phyloP scores from a whole-genome alignment of 208 protist genomes.

The Trypanosoma lewisi region DNA sequence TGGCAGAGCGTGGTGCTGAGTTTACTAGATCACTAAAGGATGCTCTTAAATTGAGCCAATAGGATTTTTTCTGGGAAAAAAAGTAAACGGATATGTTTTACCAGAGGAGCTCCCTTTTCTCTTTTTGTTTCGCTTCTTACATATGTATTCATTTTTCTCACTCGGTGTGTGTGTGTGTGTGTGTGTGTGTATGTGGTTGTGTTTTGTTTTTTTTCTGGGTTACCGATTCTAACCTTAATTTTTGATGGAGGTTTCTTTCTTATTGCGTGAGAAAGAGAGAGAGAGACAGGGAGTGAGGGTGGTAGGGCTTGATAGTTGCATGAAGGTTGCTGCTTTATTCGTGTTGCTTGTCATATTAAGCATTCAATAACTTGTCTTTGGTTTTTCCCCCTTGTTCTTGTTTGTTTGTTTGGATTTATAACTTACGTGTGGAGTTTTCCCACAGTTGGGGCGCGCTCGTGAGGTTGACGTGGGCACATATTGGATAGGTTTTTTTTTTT shows the following conservation, averaged over 20 bases:
- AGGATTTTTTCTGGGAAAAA: slow-evolving; percentile 19
- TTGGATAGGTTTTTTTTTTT: background rate
- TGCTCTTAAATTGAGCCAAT: slow-evolving; percentile 26
- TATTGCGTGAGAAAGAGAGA: too few species aligned
- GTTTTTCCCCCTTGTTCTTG: slow-evolving; percentile 2
- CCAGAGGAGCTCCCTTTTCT: background rate
- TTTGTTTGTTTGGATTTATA: background rate
- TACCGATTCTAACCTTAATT: too few species aligned
- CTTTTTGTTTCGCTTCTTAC: slow-evolving; percentile 17
- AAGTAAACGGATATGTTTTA: slow-evolving; percentile 1
- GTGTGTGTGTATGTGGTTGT: too few species aligned
- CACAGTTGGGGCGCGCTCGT: too few species aligned
- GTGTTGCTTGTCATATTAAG: slow-evolving; percentile 6
- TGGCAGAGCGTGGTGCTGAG: slow-evolving; percentile 40
- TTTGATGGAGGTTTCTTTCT: too few species aligned
- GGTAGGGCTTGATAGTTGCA: too few species aligned
- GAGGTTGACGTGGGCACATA: too few species aligned
- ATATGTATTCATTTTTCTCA: background rate
- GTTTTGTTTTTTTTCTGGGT: background rate
- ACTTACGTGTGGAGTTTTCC: background rate
- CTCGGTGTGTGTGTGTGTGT: too few species aligned
- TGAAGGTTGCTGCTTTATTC: background rate
- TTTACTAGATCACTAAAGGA: slow-evolving; percentile 51
- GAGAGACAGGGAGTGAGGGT: too few species aligned
- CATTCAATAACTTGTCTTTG: background rate